phyloP scores from a whole-genome alignment of 2,329 filamentous ascomycete genomes.

The Endocalyx cinctus region DNA sequence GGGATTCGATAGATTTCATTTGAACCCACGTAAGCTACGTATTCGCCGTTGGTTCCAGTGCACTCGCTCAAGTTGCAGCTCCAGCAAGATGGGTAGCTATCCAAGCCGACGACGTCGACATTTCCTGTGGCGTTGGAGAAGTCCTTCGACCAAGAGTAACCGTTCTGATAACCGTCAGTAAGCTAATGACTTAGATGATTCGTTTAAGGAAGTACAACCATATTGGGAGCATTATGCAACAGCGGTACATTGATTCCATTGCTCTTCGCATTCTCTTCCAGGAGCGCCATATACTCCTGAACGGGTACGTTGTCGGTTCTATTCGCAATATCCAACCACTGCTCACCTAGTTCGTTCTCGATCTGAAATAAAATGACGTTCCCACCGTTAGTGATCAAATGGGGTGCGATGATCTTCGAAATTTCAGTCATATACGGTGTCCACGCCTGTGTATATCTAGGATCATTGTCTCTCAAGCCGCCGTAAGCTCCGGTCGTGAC shows the following conservation, averaged over 20 bases:
- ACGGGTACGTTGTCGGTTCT: slow-evolving; percentile 44
- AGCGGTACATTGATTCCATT: slow-evolving; percentile 56
- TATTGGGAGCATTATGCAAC: slow-evolving; percentile 56
- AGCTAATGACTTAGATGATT: neutral
- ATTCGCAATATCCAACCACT: slow-evolving; percentile 36
- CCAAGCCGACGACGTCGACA: slow-evolving; percentile 47
- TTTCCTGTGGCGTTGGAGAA: slow-evolving; percentile 52
- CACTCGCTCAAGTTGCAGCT: slow-evolving; percentile 59
- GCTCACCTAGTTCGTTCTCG: slow-evolving; percentile 49
- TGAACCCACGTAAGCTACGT: slow-evolving; percentile 47
- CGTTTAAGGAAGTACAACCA: too few species aligned
- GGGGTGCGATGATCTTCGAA: slow-evolving; percentile 44
- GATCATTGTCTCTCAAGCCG: slow-evolving; percentile 45
- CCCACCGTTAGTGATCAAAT: slow-evolving; percentile 53
- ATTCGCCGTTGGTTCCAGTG: slow-evolving; percentile 54
- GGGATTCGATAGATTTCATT: too few species aligned
- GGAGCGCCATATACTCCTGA: slow-evolving; percentile 52
- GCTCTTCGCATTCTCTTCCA: slow-evolving; percentile 48
- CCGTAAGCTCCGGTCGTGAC: slow-evolving; percentile 57
- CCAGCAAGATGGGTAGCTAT: slow-evolving; percentile 56
- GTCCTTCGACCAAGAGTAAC: slow-evolving; percentile 56
- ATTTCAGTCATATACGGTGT: slow-evolving; percentile 48
- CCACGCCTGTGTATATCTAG: slow-evolving; percentile 48
- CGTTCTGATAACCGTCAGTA: slow-evolving; percentile 12
- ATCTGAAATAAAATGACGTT: slow-evolving; percentile 53